phyloP scores from a whole-genome alignment of 2,329 filamentous ascomycete species.

The Fusarium tuaranense region DNA sequence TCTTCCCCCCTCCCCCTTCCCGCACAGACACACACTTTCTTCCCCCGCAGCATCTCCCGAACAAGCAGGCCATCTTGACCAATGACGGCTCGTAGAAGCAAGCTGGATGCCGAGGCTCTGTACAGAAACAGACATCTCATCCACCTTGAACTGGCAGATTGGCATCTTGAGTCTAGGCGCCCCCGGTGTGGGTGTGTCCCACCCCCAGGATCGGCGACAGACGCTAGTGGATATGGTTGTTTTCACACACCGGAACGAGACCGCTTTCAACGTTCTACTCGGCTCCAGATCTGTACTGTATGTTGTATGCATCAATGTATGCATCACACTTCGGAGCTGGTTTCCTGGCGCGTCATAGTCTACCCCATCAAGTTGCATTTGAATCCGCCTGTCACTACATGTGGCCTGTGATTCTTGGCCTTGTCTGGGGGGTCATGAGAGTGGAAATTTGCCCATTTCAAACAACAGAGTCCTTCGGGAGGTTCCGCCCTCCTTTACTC shows the following conservation, averaged over 20 bases:
- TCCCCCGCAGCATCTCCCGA: conserved; percentile 29
- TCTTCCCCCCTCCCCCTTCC: not conserved
- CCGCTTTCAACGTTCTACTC: not conserved
- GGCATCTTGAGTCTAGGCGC: not conserved
- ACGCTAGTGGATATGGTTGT: conserved; percentile 37
- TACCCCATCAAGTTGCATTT: not conserved
- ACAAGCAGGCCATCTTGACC: not conserved
- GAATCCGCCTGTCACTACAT: not conserved
- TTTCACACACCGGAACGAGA: conserved; percentile 22
- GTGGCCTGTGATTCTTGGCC: conserved; percentile 4
- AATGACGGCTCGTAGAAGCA: conserved; percentile 21
- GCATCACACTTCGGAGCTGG: conserved; percentile 12
- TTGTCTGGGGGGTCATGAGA: not conserved
- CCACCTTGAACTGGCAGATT: conserved; percentile 3
- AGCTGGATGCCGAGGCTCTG: conserved; percentile 36
- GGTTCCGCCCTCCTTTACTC: not conserved
- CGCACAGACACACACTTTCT: conserved; percentile 16
- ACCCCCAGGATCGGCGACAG: not conserved
- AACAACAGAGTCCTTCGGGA: conserved; percentile 1
- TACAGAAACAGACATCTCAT: not conserved
- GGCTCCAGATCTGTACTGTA: conserved; percentile 6
- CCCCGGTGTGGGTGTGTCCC: not conserved
- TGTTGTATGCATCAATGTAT: not conserved
- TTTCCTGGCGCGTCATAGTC: conserved; percentile 14
- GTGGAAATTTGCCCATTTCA: not conserved